These are phyloP conservation scores for Gonapodya sp. DNA, from an alignment of 192 early-diverging fungal genomes.

Conservation along the genomic window DNA sequence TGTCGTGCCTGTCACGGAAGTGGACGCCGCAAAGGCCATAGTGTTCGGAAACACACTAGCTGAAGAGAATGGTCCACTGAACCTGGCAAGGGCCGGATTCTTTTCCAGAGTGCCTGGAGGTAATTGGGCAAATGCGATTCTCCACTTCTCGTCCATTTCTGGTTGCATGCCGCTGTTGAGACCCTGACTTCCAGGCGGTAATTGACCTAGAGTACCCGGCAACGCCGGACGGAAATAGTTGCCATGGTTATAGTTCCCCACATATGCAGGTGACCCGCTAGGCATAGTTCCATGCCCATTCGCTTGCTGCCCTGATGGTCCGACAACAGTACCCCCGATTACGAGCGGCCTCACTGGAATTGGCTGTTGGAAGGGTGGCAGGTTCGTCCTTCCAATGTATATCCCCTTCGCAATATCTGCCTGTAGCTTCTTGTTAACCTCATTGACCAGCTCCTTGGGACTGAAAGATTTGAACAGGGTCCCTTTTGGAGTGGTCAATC, in stretches of 20 bases:
- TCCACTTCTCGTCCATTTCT: neutral
- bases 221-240: neutral
- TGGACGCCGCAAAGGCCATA: too few relatives aligned
- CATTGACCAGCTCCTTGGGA: neutral
- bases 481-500: neutral
- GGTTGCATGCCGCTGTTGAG: neutral
- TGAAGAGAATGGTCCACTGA: neutral
- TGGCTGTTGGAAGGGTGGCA: neutral
- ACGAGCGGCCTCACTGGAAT: neutral
- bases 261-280: neutral
- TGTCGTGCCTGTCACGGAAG: neutral
- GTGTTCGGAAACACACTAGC: neutral
- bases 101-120: neutral
- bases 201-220: neutral
- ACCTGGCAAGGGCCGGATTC: neutral
- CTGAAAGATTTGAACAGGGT: neutral
- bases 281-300: neutral
- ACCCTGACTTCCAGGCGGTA: neutral
- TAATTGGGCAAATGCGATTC: neutral
- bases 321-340: neutral
- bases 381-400: neutral
- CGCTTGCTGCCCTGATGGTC: neutral
- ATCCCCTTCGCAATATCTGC: neutral
- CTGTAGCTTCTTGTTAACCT: neutral
- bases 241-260: neutral